Base-by-base conservation (phyloP, 805 yeast species). In the Nakazawaea holstii region DNA sequence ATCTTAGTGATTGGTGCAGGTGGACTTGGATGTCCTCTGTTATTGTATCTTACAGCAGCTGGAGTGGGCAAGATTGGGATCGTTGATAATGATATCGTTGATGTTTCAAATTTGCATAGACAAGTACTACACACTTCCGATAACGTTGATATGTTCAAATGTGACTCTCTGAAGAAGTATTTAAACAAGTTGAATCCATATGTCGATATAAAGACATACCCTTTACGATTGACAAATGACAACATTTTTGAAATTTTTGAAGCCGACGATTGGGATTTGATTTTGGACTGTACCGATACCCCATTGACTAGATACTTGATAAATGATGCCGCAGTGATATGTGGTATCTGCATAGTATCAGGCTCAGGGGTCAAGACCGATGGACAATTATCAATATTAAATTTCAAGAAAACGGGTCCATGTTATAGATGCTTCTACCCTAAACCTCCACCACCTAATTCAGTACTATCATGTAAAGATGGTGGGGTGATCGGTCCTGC, bases 341-440 rank as follows among this genome's bases (percentile, higher is more conserved):
- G 77, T 1, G 77, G 80, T 0, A 80, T 79, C 49, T 82, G 97
- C 0, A 74, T 94, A 0, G 83, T 94, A 1, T 87, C 97, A 14
- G 99, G 96, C 0, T 87, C 97, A 0, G 98, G 98, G 0, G 71
- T 94, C 45, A 83, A 84, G 55, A 76, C 95, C 0, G 98, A 94
- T 53, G 99, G 99, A 5, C 99, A 94, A 60, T 61, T 95, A 33
- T 70, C 88, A 0, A 76, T 94, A 0, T 70, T 90, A 49, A 88
- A 91, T 64, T 89, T 74, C 60, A 61, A 68, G 29, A 68, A 70
- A 17, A 45, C 51, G 2, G 96, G 96, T 0, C 99, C 99, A 0
- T 94, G 99, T 61, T 94, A 94, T 60, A 70, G 99, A 51, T 94
- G 99, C 60, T 81, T 91, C 64, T 88, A 87, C 55, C 98, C 99